Evolutionary conservation across 2,329 filamentous ascomycete genomes (phyloP), one percentile per base, ranked within the genome.

Genomic region (Coniochaeta prunicola): DNA sequence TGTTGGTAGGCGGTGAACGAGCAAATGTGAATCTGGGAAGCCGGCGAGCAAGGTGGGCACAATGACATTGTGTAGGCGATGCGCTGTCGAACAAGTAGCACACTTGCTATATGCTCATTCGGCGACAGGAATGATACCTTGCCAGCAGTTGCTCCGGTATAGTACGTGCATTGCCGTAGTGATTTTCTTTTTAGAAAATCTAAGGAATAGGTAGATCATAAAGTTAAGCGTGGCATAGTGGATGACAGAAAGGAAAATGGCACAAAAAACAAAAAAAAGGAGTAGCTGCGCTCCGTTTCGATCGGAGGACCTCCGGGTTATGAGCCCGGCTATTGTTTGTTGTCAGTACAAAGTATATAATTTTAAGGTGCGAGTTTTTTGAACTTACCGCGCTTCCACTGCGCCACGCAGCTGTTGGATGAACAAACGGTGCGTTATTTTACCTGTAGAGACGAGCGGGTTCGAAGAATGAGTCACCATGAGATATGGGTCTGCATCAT

Each of bases 221-320:
- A 9, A n/a, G n/a, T n/a, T n/a, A n/a, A n/a, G n/a, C n/a, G n/a
- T n/a, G n/a, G n/a, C n/a, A n/a, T n/a, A n/a, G n/a, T n/a, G 13
- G 19, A 13, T 3, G 21, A 26, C 26, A 2, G 42, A 8, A 28
- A 28, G 28, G 10, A 6, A 28, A 50, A 50, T 21, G 6, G 10
- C 12, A 50, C 17, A 50, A 50, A 30, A 17, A 21, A 13, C 17
- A 26, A 50, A 50, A 50, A 30, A 17, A 50, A 50, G 45, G 45
- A 50, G 45, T 50, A 50, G 45, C 45, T 50, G 45, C 45, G 45
- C 45, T 50, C 45, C 45, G 45, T 50, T 50, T 50, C 45, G 45
- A 50, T 50, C 45, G 45, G 45, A 50, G 45, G 45, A 50, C 45
- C 45, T 50, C 45, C 45, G 45, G 45, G 45, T 50, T 50, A 50